Base-by-base conservation (phyloP, 305 asterid genomes). In the Fraxinus floribunda region DNA sequence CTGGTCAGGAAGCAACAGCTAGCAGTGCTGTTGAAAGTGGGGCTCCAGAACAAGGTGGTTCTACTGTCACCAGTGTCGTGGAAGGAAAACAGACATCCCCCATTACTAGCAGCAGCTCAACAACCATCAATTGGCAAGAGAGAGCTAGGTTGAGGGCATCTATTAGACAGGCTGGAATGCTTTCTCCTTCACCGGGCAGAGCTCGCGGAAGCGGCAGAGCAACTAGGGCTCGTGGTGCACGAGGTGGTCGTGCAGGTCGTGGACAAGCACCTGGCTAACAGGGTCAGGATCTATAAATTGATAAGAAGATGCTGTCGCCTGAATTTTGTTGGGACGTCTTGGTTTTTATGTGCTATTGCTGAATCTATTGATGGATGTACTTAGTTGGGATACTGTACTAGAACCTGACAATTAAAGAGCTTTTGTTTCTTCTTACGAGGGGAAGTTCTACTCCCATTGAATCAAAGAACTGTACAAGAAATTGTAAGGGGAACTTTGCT, bases 121-220 rank as follows among this genome's bases (percentile, higher is more conserved):
- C 89, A 7, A 93, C 96, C 36, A 93, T 96, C 70, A 93, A 91
- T 90, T 87, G 94, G 80, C 66, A 41, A 34, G 92, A 91, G 90
- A 86, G 98, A 83, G 98, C 97, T 22, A 92, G 87, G 84, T 86
- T 85, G 76, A 89, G 92, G 83, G 90, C 92, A 18, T 60, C 66
- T 9, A 62, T 86, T 5, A 90, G 98, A 82, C 94, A 85, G 83
- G 90, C 91, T 82, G 94, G 89, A 71, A 75, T 86, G 87, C 49
- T 18, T 38, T 2, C 93, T 55, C 38, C 97, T 62, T 16, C 89
- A 2, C 85, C 89, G 2, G 11, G 82, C 83, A 89, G 98, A 83
- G 95, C 83, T 41, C 97, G 97, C 60, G 97, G 88, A 52, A 89
- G 95, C 39, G 97, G 88, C 41, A 89, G 97, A 85, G 82, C 30